Percentiles rank a stretch among this genome's conserved stretches.
phyloP scores from a whole-genome alignment of 768 basidiomycete genomes.

The Hydnomerulius pinastri region DNA sequence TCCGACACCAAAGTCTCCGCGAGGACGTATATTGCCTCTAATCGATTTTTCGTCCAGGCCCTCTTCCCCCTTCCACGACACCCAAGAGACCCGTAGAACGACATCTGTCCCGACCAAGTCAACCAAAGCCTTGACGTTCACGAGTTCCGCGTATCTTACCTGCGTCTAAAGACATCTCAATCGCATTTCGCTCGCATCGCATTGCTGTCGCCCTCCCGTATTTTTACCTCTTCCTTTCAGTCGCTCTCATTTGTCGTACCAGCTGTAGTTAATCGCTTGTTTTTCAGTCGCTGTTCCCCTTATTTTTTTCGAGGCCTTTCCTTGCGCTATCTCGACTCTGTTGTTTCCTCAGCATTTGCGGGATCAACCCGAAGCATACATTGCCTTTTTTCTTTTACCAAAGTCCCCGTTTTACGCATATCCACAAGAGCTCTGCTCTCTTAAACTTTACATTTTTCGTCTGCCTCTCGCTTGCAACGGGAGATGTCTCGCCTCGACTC shows the following conservation, averaged over 20 bases:
- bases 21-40: conserved; percentile 27
- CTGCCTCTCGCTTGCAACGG: conserved; percentile 2
- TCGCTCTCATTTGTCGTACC: conserved; percentile 30
- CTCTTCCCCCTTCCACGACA: conserved; percentile 13
- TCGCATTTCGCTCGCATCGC: conserved; percentile 32
- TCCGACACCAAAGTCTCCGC: conserved; percentile 34
- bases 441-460: conserved; percentile 3
- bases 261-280: conserved; percentile 30
- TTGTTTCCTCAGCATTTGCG: conserved; percentile 30
- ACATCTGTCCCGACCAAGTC: not conserved
- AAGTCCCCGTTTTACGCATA: not conserved
- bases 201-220: conserved; percentile 33
- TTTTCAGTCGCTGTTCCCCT: conserved; percentile 25
- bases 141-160: conserved; percentile 30
- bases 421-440: not conserved
- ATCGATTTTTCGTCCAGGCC: conserved; percentile 29
- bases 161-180: conserved; percentile 31
- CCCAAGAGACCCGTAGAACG: conserved; percentile 5
- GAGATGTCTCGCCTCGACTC: conserved; percentile 48
- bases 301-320: conserved; percentile 23
- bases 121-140: not conserved
- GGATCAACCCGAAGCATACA: conserved; percentile 22
- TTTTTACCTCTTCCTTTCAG: conserved; percentile 16
- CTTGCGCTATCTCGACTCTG: conserved; percentile 31
- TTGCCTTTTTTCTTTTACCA: conserved; percentile 4